Percentiles rank a stretch among this genome's conserved stretches.
phyloP scores from a whole-genome alignment of 805 yeast species.

The Metschnikowia cubensis region DNA sequence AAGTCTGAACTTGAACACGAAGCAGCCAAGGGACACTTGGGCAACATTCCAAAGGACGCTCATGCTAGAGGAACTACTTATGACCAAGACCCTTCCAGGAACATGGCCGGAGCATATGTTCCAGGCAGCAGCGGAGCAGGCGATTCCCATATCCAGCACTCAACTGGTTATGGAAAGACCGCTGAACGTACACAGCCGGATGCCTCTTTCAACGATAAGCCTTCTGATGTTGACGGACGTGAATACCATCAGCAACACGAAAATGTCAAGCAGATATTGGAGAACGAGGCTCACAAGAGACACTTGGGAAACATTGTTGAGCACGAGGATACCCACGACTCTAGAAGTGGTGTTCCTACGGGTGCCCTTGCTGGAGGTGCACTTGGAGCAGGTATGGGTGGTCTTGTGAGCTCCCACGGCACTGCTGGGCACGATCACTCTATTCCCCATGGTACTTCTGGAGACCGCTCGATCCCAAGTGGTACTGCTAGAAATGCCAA shows the following conservation, averaged over 20 bases:
- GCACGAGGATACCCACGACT: background rate
- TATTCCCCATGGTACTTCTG: background rate
- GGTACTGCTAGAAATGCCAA: background rate
- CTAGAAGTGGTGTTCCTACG: background rate
- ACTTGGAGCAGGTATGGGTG: constrained; percentile 7
- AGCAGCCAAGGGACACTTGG: constrained; percentile 12
- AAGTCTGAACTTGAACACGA: constrained; percentile 7
- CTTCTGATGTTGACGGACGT: constrained; percentile 1
- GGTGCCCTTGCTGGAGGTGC: background rate
- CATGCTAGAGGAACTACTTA: background rate
- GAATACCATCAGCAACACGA: constrained; percentile 7
- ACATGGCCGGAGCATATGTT: background rate
- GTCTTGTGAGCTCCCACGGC: background rate
- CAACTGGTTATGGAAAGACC: background rate
- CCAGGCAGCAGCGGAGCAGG: background rate
- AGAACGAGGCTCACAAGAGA: constrained; percentile 3
- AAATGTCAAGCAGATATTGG: constrained; percentile 3
- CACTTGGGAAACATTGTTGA: constrained; percentile 3
- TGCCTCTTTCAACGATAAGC: constrained; percentile 5
- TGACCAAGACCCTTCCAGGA: background rate
- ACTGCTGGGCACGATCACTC: background rate
- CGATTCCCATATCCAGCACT: background rate
- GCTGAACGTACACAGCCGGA: background rate
- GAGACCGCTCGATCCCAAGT: background rate
- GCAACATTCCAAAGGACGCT: constrained; percentile 4